Evolutionary conservation across 177 flowering plant species (phyloP), one percentile per base, ranked within the genome.

Genomic region (Telopea speciosissima): DNA sequence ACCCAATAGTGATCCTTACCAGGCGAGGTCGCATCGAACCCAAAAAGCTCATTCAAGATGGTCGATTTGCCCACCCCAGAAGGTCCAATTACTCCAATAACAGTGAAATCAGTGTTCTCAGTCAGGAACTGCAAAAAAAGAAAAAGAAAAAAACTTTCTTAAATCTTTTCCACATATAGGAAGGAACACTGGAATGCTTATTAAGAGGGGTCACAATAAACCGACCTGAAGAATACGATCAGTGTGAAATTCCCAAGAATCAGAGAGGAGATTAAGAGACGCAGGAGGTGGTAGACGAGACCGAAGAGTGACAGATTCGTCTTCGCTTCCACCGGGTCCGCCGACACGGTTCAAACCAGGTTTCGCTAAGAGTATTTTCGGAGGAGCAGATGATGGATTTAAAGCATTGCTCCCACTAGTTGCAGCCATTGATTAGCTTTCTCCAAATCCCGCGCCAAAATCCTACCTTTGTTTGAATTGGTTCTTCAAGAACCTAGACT

Each of bases 61-160:
- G 93, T 90, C 5, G 98, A 93, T 69, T 91, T 93, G 42, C 98
- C 98, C 4, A 79, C 89, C 0, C 96, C 95, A 28, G 90, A 83
- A 12, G 93, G 89, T 26, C 97, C 98, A 67, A 94, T 91, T 61
- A 91, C 84, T 5, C 98, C 97, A 54, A 94, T 83, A 72, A 94
- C 98, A 9, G 84, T 89, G 67, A 94, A 94, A 56, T 91, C 98
- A 28, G 90, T 88, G 75, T 94, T 94, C 52, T 94, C 98, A 12
- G 93, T 89, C 81, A 91, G 63, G 74, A 90, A 91, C 98, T 94
- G 85, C 80, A 74, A 31, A 10, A 26, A n/a, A 65, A 52, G 8
- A 52, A 19, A 70, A 21, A 74, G n/a, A n/a, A 24, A 65, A n/a
- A 24, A 65, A 54, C 24, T 9, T 24, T 73, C 21, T 24, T 3